These are phyloP conservation scores for Apophysomyces elegans DNA, from an alignment of 371 early-diverging fungal species.

Conservation along the genomic window DNA sequence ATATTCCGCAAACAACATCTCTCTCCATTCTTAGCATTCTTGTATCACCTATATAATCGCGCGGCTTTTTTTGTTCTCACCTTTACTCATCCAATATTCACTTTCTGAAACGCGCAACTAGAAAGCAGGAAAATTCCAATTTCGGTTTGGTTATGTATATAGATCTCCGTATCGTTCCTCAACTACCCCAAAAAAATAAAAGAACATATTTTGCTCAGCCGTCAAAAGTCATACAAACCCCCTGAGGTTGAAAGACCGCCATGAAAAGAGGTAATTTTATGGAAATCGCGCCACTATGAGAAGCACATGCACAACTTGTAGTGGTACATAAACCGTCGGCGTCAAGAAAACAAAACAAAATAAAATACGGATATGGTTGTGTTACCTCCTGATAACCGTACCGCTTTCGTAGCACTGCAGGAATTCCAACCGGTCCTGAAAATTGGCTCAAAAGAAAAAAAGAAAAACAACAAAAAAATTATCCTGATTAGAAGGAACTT, in stretches of 20 bases:
- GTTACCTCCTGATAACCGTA: not conserved
- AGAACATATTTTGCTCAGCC: not conserved
- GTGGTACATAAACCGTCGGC: not conserved
- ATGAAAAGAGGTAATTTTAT: not conserved
- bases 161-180: not conserved
- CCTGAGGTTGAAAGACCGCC: not conserved
- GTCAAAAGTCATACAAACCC: not conserved
- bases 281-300: slow-evolving; percentile 7
- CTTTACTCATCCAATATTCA: not conserved
- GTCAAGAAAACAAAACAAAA: not conserved
- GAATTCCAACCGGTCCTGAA: too few relatives aligned
- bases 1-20: slow-evolving; percentile 1
- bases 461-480: too few relatives aligned
- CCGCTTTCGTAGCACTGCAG: not conserved
- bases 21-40: slow-evolving; percentile 10
- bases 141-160: not conserved
- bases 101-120: not conserved
- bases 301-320: not conserved
- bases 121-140: not conserved
- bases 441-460: too few relatives aligned
- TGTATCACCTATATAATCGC: slow-evolving; percentile 1
- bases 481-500: too few relatives aligned
- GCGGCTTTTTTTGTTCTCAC: not conserved
- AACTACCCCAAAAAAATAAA: not conserved
- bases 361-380: not conserved